phyloP scores from a whole-genome alignment of 805 yeast genomes.

The Yamadazyma ubonensis region DNA sequence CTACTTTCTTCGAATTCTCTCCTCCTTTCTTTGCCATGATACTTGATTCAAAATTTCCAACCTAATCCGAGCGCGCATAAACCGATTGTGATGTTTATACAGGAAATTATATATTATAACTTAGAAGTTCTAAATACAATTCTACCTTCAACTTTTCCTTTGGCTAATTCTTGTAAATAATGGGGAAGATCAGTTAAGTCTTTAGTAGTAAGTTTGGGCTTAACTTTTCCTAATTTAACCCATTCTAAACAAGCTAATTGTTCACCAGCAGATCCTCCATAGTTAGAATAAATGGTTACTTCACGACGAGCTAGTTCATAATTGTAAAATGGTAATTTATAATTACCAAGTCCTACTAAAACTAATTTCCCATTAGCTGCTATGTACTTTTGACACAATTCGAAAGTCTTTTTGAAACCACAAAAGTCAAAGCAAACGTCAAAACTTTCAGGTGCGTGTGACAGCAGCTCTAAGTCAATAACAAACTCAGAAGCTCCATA shows the following conservation, averaged over 20 bases:
- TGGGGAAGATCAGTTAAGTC: constrained; percentile 37
- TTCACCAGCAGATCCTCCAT: constrained; percentile 46
- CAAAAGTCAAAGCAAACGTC: constrained; percentile 41
- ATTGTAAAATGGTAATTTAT: constrained; percentile 29
- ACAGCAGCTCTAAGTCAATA: constrained; percentile 26
- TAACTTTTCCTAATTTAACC: constrained; percentile 38
- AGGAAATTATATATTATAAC: neutral
- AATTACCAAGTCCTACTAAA: constrained; percentile 44
- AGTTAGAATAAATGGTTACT: constrained; percentile 36
- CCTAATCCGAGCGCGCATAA: constrained; percentile 4
- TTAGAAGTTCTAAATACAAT: constrained; percentile 30
- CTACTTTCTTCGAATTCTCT: constrained; percentile 56
- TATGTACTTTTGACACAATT: constrained; percentile 30
- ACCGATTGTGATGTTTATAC: neutral
- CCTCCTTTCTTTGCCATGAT: constrained; percentile 49
- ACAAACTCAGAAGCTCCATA: constrained; percentile 45
- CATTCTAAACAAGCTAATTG: constrained; percentile 44
- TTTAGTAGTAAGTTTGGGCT: constrained; percentile 31
- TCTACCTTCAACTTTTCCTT: constrained; percentile 43
- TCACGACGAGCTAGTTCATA: constrained; percentile 42
- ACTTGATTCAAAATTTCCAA: neutral
- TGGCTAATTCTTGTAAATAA: constrained; percentile 31
- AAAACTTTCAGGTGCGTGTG: constrained; percentile 32
- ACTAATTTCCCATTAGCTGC: constrained; percentile 37
- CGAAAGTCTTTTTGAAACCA: constrained; percentile 32